These are phyloP conservation scores for Scheffersomyces insectosa DNA, from an alignment of 1,139 yeast genomes.

Conservation along the genomic window DNA sequence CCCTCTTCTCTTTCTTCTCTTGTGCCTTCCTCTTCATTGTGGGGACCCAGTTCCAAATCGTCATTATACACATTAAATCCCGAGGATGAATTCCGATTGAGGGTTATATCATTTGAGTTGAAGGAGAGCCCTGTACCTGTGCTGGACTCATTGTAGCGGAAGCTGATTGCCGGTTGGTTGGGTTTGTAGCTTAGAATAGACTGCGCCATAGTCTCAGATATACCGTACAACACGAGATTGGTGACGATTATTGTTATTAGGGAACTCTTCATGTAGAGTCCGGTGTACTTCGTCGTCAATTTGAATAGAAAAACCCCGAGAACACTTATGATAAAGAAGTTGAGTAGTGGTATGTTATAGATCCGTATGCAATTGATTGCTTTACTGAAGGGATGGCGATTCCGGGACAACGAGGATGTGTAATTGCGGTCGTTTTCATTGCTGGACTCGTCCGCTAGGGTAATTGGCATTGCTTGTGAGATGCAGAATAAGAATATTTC, in stretches of 20 bases:
- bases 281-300: conserved; percentile 58
- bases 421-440: not conserved
- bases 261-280: conserved; percentile 66
- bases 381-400: conserved; percentile 18
- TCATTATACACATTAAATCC: conserved; percentile 5
- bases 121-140: conserved; percentile 8
- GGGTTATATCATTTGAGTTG: conserved; percentile 12
- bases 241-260: conserved; percentile 80
- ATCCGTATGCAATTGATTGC: conserved; percentile 36
- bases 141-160: conserved; percentile 18
- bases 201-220: conserved; percentile 90
- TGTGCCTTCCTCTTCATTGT: conserved; percentile 6
- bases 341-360: conserved; percentile 51
- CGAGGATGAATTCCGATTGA: not conserved
- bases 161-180: conserved; percentile 22
- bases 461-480: conserved; percentile 22
- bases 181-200: conserved; percentile 46
- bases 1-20: not conserved
- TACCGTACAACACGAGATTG: conserved; percentile 77
- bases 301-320: conserved; percentile 52
- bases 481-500: too few species aligned
- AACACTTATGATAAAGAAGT: conserved; percentile 50
- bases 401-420: not conserved
- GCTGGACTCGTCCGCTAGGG: conserved; percentile 17
- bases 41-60: conserved; percentile 9